A percentile compares a stretch with the other conserved stretches of the same genome.
phyloP scores from a whole-genome alignment of 2,329 filamentous ascomycete genomes.

The Claviceps sp. region DNA sequence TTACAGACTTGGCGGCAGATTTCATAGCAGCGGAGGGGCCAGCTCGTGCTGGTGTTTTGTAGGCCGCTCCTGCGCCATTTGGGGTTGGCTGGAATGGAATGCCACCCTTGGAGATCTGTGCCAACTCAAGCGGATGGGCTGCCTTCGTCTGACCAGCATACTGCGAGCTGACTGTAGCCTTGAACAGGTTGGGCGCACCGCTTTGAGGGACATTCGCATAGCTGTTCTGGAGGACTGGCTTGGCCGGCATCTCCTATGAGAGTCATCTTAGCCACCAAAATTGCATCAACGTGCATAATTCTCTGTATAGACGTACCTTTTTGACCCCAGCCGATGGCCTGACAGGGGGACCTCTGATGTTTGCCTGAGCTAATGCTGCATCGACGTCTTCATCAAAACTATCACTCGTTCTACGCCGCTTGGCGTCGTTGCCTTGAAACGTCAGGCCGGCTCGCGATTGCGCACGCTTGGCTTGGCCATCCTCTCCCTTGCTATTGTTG shows the following conservation, averaged over 20 bases:
- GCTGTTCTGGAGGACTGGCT: constrained; percentile 46
- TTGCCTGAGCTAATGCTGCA: constrained; percentile 37
- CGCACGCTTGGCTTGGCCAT: constrained; percentile 30
- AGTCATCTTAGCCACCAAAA: background rate
- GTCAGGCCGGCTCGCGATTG: constrained; percentile 40
- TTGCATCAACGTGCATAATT: background rate
- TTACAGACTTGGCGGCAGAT: constrained; percentile 44
- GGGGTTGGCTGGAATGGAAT: constrained; percentile 74
- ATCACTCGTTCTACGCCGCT: constrained; percentile 68
- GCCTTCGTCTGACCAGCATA: constrained; percentile 51
- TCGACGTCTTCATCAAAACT: constrained; percentile 51
- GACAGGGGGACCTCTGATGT: constrained; percentile 70
- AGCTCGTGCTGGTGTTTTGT: constrained; percentile 58
- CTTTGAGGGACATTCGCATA: constrained; percentile 46
- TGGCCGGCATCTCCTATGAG: constrained; percentile 43
- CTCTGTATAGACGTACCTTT: constrained; percentile 41
- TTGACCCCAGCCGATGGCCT: constrained; percentile 59
- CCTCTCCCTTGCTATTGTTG: constrained; percentile 49
- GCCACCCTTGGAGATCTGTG: constrained; percentile 75
- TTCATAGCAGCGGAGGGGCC: constrained; percentile 30
- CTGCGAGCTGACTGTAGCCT: constrained; percentile 51
- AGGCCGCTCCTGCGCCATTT: constrained; percentile 38
- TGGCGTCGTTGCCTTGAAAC: constrained; percentile 58
- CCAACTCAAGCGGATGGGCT: constrained; percentile 65
- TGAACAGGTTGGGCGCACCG: constrained; percentile 46